These are phyloP conservation scores for Fusarium gaditjirri DNA, from an alignment of 2,329 filamentous ascomycete species.

Conservation along the genomic window DNA sequence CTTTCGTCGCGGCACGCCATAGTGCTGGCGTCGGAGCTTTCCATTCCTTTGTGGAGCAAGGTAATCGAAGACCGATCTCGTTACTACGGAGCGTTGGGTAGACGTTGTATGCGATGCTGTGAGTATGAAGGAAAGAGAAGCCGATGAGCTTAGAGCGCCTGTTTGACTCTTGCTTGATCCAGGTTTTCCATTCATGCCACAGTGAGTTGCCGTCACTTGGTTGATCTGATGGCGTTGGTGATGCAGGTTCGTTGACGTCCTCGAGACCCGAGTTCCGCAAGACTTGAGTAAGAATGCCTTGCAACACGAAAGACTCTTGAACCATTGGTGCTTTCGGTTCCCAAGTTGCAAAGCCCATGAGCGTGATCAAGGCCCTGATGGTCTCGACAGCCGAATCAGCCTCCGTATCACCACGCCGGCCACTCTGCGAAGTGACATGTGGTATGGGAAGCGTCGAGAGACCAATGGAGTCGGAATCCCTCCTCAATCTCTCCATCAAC, in stretches of 20 bases:
- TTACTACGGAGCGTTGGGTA: constrained; percentile 52
- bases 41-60: constrained; percentile 52
- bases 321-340: constrained; percentile 48
- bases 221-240: background rate
- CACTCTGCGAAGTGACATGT: constrained; percentile 23
- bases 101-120: constrained; percentile 53
- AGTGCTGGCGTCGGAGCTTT: constrained; percentile 44
- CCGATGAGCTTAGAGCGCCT: constrained; percentile 52
- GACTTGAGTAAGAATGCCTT: constrained; percentile 48
- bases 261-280: constrained; percentile 49
- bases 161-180: constrained; percentile 48
- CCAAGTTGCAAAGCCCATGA: constrained; percentile 55
- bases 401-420: background rate
- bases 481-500: constrained; percentile 45
- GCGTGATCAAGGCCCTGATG: constrained; percentile 48
- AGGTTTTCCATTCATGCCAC: constrained; percentile 44
- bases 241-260: constrained; percentile 27
- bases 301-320: constrained; percentile 50
- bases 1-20: constrained; percentile 16
- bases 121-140: constrained; percentile 53
- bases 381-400: constrained; percentile 41
- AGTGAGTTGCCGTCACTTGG: constrained; percentile 2
- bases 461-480: constrained; percentile 35
- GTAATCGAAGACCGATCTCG: constrained; percentile 50
- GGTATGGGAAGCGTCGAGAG: background rate